phyloP scores from a whole-genome alignment of 140 eudicot genomes.

The Stevia rebaudiana region DNA sequence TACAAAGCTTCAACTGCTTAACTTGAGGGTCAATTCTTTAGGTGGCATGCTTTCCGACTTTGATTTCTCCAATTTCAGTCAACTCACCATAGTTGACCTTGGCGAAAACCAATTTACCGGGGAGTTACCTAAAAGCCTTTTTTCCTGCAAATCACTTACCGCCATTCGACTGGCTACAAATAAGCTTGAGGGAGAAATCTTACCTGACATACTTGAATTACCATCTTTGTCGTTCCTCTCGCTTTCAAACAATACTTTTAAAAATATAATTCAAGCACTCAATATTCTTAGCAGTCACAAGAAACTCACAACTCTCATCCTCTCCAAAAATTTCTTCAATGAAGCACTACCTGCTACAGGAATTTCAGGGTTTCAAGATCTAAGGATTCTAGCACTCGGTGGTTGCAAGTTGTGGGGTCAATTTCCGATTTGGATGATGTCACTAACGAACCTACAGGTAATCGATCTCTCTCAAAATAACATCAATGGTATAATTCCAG shows the following conservation, averaged over 20 bases:
- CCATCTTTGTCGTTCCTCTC: conserved; percentile 33
- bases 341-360: conserved; percentile 18
- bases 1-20: conserved; percentile 15
- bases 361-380: conserved; percentile 10
- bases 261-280: conserved; percentile 23
- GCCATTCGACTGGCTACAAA: conserved; percentile 32
- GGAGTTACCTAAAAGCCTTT: conserved; percentile 22
- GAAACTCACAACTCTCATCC: conserved; percentile 23
- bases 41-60: conserved; percentile 26
- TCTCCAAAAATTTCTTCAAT: conserved; percentile 22
- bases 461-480: conserved; percentile 29
- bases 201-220: conserved; percentile 10
- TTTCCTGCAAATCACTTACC: conserved; percentile 22
- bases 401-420: conserved; percentile 28
- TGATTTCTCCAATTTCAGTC: conserved; percentile 28
- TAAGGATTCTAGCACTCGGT: conserved; percentile 27
- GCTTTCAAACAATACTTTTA: conserved; percentile 26
- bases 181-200: conserved; percentile 24
- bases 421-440: conserved; percentile 26
- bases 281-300: conserved; percentile 16
- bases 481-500: conserved; percentile 35
- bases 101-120: conserved; percentile 27
- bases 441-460: conserved; percentile 10
- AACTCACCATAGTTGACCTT: conserved; percentile 26
- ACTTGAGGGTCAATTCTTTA: conserved; percentile 19